Conservation (phyloP, 1,284 basidiomycete species). For the Leccinum discolor region DNA sequence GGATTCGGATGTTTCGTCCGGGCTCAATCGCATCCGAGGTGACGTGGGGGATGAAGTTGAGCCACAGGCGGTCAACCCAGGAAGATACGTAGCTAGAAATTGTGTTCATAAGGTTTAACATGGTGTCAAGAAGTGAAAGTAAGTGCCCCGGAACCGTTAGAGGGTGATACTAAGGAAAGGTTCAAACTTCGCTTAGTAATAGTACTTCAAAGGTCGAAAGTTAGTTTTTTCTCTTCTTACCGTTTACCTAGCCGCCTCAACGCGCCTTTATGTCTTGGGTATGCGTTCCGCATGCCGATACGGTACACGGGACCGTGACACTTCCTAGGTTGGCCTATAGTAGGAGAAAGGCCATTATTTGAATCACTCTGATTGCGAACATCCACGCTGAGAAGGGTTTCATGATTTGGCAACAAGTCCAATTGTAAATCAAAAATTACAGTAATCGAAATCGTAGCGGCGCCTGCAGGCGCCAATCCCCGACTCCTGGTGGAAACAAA, state of each 20-base stretch:
- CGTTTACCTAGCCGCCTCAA: slow-evolving; percentile 42
- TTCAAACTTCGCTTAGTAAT: slow-evolving; percentile 26
- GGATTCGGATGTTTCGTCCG: slow-evolving; percentile 49
- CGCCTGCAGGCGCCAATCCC: too few species aligned
- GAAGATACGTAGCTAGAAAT: not conserved
- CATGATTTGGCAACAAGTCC: slow-evolving; percentile 69
- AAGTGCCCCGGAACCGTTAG: too few species aligned
- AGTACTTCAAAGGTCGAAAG: not conserved
- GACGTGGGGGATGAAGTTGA: slow-evolving; percentile 39
- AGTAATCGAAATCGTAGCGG: not conserved
- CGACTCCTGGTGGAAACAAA: too few species aligned
- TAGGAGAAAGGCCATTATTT: slow-evolving; percentile 59
- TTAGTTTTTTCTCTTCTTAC: slow-evolving; percentile 13
- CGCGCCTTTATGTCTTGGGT: slow-evolving; percentile 46
- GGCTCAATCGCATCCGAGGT: slow-evolving; percentile 56
- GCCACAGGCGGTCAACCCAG: slow-evolving; percentile 29
- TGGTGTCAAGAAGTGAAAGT: too few species aligned
- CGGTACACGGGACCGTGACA: slow-evolving; percentile 41
- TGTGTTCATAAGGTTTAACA: not conserved
- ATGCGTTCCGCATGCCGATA: slow-evolving; percentile 59
- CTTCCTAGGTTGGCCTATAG: slow-evolving; percentile 45
- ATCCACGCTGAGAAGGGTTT: slow-evolving; percentile 76
- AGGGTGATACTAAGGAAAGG: not conserved
- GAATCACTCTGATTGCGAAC: slow-evolving; percentile 75
- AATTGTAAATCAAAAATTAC: not conserved